A percentile compares a stretch with the other conserved stretches of the same genome.
These are phyloP conservation scores for Spencermartinsiella europaea DNA, from an alignment of 805 yeast genomes.

Conservation along the genomic window DNA sequence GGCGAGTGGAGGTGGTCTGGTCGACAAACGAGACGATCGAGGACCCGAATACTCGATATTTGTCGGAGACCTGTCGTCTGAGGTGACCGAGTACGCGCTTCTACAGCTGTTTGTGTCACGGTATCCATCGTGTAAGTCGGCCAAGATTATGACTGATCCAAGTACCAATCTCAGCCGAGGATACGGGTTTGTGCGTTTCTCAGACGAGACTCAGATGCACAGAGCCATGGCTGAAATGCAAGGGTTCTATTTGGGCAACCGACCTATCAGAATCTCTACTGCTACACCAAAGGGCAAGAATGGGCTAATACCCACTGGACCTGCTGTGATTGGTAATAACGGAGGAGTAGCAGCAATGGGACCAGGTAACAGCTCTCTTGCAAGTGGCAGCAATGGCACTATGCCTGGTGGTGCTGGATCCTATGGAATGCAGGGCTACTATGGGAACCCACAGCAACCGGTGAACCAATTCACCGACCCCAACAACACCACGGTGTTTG, in stretches of 20 bases:
- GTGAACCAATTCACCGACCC: slow-evolving; percentile 67
- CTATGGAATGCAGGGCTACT: slow-evolving; percentile 24
- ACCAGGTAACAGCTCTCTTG: slow-evolving; percentile 2
- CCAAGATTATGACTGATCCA: slow-evolving; percentile 73
- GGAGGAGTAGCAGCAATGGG: slow-evolving; percentile 1
- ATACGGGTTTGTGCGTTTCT: slow-evolving; percentile 83
- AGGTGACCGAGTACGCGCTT: slow-evolving; percentile 61
- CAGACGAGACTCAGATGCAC: slow-evolving; percentile 59
- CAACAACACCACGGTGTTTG: slow-evolving; percentile 74
- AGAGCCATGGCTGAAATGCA: slow-evolving; percentile 77
- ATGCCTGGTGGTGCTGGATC: slow-evolving; percentile 19
- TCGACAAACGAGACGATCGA: slow-evolving; percentile 28
- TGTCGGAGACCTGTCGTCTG: slow-evolving; percentile 79
- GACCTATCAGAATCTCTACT: slow-evolving; percentile 73
- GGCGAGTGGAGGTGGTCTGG: slow-evolving; percentile 56
- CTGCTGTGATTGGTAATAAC: slow-evolving; percentile 17
- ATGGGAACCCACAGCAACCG: slow-evolving; percentile 32
- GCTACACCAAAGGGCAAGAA: slow-evolving; percentile 50
- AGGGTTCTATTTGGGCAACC: slow-evolving; percentile 62
- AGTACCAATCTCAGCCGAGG: slow-evolving; percentile 69
- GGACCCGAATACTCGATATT: slow-evolving; percentile 61
- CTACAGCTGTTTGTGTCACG: slow-evolving; percentile 61
- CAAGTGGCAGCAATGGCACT: slow-evolving; percentile 12
- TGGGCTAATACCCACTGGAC: slow-evolving; percentile 7
- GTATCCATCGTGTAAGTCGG: slow-evolving; percentile 70